Evolutionary conservation across 2,329 filamentous ascomycete genomes (phyloP).

Genomic region (Bipolaris bicolor): DNA sequence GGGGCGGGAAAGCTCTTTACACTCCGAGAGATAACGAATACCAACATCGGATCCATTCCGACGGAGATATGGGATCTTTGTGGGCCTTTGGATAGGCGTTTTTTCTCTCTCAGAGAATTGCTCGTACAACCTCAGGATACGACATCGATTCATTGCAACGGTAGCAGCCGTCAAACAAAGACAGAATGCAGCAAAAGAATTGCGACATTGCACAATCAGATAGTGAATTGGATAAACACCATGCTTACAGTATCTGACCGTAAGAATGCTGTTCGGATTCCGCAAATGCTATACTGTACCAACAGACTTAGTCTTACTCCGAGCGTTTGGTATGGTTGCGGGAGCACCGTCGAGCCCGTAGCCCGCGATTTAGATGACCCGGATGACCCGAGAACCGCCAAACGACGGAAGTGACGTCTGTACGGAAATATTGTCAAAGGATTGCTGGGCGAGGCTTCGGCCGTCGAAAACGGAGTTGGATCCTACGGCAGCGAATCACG

Average conservation of each 20-base stretch:
- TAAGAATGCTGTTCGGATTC: no score
- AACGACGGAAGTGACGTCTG: background rate
- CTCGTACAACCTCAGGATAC: constrained; percentile 3
- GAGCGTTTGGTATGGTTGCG: background rate
- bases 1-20: background rate
- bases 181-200: background rate
- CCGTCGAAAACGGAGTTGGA: constrained; percentile 3
- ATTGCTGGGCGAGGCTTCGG: background rate
- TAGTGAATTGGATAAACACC: background rate
- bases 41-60: background rate
- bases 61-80: background rate
- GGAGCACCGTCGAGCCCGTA: background rate
- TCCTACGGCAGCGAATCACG: constrained; percentile 10
- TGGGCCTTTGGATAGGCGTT: background rate
- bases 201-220: no score
- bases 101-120: background rate
- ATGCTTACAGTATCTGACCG: no score
- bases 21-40: constrained; percentile 10
- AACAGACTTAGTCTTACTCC: background rate
- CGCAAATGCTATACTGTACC: background rate
- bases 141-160: constrained; percentile 3
- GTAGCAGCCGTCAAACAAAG: background rate
- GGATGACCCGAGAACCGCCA: background rate
- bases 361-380: background rate
- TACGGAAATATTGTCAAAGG: background rate